Evolutionary conservation across 768 basidiomycete species (phyloP), one percentile per base, ranked within the genome.

Genomic region (Leccinum fibrillosum): DNA sequence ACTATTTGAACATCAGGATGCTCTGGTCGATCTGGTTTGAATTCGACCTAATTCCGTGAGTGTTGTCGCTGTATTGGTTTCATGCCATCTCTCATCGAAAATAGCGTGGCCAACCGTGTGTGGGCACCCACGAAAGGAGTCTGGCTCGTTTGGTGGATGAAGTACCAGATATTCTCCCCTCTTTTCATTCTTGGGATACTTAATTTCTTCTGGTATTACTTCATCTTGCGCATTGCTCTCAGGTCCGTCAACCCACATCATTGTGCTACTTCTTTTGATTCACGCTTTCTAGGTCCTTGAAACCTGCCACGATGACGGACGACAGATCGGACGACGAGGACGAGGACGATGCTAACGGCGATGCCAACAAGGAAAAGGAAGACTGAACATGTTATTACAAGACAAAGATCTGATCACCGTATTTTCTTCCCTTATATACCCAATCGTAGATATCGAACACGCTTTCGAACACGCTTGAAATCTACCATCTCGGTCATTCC

Each of bases 191-290:
- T 99, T 15, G 92, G 94, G 69, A 64, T 83, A 42, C 78, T 99
- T 65, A 98, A 98, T 69, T 58, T 96, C 25, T 97, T 97, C 79
- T 98, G 95, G 95, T 96, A 91, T 72, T 85, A 79, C 74, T 78
- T 94, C 26, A 94, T 98, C 71, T 73, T 82, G 70, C 85, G 92
- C 54, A 88, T 96, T 53, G 77, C 89, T 15, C 72, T 80, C 51
- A 81, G 89, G 92, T 93, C 61, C 47, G 86, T 76, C 47, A 12
- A 32, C 1, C 21, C 23, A 30, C n/a, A 15, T 28, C 25, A 2
- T 12, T 17, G 15, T 56, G 26, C 4, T 45, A 32, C 59, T 19
- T n/a, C 39, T 45, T 44, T 55, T 67, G 30, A 71, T 49, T 4
- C 32, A 52, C 15, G 53, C 2, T 12, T 45, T 12, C 15, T 58